Conservation (phyloP, 176 grass and related monocot species). For the Elaeis guineensis region DNA sequence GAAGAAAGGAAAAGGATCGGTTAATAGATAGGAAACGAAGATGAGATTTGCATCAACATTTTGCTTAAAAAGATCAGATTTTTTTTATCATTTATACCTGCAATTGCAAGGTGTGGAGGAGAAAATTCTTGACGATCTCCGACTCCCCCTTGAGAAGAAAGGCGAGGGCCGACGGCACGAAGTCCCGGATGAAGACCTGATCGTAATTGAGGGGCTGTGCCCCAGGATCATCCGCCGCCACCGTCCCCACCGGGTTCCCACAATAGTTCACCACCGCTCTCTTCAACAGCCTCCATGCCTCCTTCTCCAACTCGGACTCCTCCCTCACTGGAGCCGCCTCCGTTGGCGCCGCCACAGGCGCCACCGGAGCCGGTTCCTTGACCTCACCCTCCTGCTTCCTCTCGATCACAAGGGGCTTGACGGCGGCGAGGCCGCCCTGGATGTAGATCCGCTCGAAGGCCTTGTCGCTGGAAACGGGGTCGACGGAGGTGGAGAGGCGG, state of each 20-base stretch:
- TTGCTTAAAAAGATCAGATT: slow-evolving; percentile 9
- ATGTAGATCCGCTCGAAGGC: slow-evolving; percentile 9
- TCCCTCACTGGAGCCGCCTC: neutral
- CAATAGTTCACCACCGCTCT: slow-evolving; percentile 14
- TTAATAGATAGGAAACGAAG: too few species aligned
- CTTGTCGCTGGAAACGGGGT: neutral
- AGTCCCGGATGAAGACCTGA: slow-evolving; percentile 92
- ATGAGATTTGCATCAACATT: too few species aligned
- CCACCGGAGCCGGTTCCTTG: neutral
- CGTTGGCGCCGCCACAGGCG: neutral
- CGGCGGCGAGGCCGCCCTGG: neutral
- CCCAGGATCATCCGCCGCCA: slow-evolving; percentile 8
- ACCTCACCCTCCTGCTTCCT: neutral
- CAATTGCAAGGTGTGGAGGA: slow-evolving; percentile 91
- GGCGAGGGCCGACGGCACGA: slow-evolving; percentile 88
- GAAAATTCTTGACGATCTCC: slow-evolving; percentile 93
- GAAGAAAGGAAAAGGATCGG: too few species aligned
- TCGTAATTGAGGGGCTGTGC: slow-evolving; percentile 11
- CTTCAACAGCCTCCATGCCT: slow-evolving; percentile 17
- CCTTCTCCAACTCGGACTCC: slow-evolving; percentile 11
- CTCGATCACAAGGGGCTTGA: slow-evolving; percentile 12
- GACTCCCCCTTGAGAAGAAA: slow-evolving; percentile 92
- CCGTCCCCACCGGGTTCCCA: slow-evolving; percentile 14
- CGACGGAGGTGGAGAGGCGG: neutral
- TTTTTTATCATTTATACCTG: slow-evolving; percentile 45